phyloP scores from a whole-genome alignment of 2,329 filamentous ascomycete genomes.

The Fusarium oxysporum region DNA sequence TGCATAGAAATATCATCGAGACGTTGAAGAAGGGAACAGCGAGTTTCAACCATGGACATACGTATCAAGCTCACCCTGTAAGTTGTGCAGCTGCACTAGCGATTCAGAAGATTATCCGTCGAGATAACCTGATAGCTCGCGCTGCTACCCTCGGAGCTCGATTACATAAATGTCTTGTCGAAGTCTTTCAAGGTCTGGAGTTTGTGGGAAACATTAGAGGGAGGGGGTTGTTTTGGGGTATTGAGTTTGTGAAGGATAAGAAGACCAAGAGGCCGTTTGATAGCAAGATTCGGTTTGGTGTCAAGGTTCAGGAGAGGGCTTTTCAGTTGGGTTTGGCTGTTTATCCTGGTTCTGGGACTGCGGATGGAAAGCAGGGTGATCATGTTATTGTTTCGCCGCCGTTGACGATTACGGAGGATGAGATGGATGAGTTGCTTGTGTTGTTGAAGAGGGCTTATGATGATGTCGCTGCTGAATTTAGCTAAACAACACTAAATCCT shows the following conservation, averaged over 20 bases:
- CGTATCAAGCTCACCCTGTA: slow-evolving; percentile 70
- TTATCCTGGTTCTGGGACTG: slow-evolving; percentile 73
- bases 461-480: neutral
- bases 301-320: slow-evolving; percentile 45
- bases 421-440: slow-evolving; percentile 30
- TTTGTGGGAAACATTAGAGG: slow-evolving; percentile 72
- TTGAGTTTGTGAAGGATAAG: slow-evolving; percentile 59
- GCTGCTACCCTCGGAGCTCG: slow-evolving; percentile 64
- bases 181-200: slow-evolving; percentile 56
- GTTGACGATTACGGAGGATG: slow-evolving; percentile 66
- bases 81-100: slow-evolving; percentile 71
- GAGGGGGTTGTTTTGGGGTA: slow-evolving; percentile 62
- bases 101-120: slow-evolving; percentile 68
- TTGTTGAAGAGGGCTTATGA: slow-evolving; percentile 30
- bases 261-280: slow-evolving; percentile 53
- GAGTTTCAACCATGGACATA: slow-evolving; percentile 66
- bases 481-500: neutral
- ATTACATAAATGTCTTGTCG: slow-evolving; percentile 58
- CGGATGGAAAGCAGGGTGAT: slow-evolving; percentile 71
- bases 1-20: slow-evolving; percentile 63
- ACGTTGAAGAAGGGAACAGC: slow-evolving; percentile 53
- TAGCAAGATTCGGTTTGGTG: slow-evolving; percentile 40
- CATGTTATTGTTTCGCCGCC: slow-evolving; percentile 77
- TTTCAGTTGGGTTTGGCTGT: slow-evolving; percentile 56
- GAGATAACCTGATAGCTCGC: slow-evolving; percentile 69